These are phyloP conservation scores for Arabidopsis hybrid DNA, from an alignment of 441 rosid species.

Conservation along the genomic window DNA sequence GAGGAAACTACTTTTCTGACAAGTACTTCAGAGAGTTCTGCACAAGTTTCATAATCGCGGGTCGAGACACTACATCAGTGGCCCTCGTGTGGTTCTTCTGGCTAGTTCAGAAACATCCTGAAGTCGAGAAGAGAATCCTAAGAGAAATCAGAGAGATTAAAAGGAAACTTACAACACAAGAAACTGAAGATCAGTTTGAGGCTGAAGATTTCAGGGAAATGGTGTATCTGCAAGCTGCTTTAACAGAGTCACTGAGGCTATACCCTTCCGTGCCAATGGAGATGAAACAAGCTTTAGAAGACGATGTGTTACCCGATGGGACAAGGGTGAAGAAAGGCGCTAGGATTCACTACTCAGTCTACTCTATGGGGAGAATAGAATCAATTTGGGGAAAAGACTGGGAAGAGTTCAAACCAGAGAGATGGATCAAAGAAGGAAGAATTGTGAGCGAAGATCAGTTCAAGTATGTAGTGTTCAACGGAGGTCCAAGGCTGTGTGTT, in stretches of 20 bases:
- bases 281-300: conserved; percentile 67
- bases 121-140: conserved; percentile 61
- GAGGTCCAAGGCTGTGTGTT: conserved; percentile 73
- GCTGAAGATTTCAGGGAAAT: conserved; percentile 59
- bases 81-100: conserved; percentile 86
- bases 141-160: conserved; percentile 51
- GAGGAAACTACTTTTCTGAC: conserved; percentile 48
- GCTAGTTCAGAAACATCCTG: conserved; percentile 58
- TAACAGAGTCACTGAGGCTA: conserved; percentile 76
- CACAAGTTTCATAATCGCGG: conserved; percentile 74
- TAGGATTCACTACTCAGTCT: conserved; percentile 54
- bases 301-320: conserved; percentile 70
- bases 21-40: conserved; percentile 71
- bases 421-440: conserved; percentile 70
- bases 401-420: conserved; percentile 75
- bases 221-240: conserved; percentile 77
- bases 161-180: neutral
- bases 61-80: conserved; percentile 83
- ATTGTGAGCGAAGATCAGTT: conserved; percentile 64
- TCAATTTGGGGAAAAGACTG: conserved; percentile 74
- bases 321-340: conserved; percentile 57
- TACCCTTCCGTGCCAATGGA: conserved; percentile 81
- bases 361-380: conserved; percentile 68
- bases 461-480: conserved; percentile 80
- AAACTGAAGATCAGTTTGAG: conserved; percentile 39